Evolutionary conservation across 306 rosid species (phyloP).

Genomic region (Quercus alba): DNA sequence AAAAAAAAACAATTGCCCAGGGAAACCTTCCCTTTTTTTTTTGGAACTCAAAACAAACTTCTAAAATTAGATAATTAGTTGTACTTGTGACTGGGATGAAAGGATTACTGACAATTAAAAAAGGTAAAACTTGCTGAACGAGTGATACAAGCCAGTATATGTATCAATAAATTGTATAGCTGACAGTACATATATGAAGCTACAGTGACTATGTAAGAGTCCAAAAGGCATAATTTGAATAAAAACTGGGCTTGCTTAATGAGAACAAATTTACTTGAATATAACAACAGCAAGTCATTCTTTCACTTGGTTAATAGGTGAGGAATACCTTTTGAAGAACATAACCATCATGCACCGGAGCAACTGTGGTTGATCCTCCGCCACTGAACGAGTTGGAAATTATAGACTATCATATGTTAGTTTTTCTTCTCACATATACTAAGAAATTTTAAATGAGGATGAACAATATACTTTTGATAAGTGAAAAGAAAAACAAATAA

Average conservation of each 20-base stretch:
- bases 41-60: too few species aligned
- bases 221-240: conserved; percentile 8
- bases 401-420: conserved; percentile 24
- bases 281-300: background rate
- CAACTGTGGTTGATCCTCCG: conserved; percentile 97
- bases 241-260: conserved; percentile 8
- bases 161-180: background rate
- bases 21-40: too few species aligned
- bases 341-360: conserved; percentile 97
- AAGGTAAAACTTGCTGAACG: too few species aligned
- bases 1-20: too few species aligned
- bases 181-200: background rate
- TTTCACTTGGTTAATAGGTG: background rate
- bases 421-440: conserved; percentile 1
- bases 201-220: background rate
- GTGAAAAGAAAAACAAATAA: background rate
- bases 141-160: too few species aligned
- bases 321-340: conserved; percentile 87
- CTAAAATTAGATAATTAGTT: too few species aligned
- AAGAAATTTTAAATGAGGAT: background rate
- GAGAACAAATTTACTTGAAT: background rate
- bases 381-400: conserved; percentile 52
- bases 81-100: too few species aligned
- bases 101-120: too few species aligned
- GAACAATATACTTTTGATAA: background rate